Base-by-base conservation (phyloP, 257 asterid genomes). In the Salvia splendens region DNA sequence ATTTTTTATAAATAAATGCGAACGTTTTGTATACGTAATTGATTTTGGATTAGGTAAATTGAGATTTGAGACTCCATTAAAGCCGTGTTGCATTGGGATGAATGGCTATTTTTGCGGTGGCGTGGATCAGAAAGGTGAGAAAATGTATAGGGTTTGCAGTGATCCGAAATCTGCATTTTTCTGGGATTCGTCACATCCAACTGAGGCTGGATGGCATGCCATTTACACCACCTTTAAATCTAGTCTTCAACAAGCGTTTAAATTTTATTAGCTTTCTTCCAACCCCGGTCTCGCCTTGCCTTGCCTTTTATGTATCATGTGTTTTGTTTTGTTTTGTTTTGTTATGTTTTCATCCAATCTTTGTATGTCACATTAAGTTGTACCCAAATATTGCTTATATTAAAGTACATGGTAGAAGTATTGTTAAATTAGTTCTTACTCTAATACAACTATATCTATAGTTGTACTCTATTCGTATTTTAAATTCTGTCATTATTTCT, bases 141-240 rank as follows among this genome's bases (percentile, higher is more conserved):
- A 85, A 72, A 40, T 88, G 89, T 93, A 91, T 68, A 83, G 80
- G 0, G 75, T 88, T 3, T 93, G 99, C 79, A 73, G 75, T 0
- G 81, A 90, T 55, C 89, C 91, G 0, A 70, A 66, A 33, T 71
- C 91, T 3, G 53, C 86, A 0, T 93, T 93, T 66, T 93, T 93
- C 73, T 93, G 99, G 99, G 99, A 93, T 30, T 30, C 56, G 0
- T 74, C 83, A 4, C 99, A 93, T 75, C 99, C 99, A 4, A 88
- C 97, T 0, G 81, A 90, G 46, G 90, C 92, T n/a, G 99, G 99
- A 43, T 93, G 99, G 99, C 61, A 7, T 8, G 89, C 97, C 2
- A 82, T 90, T 1, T 93, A 68, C 33, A 55, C 24, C 9, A 54
- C 69, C 38, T 45, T 92, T 20, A 60, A 73, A 75, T 61, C 87